Percentiles rank a stretch among this genome's conserved stretches.
These are phyloP conservation scores for Ulmus americana DNA, from an alignment of 331 rosid species.

Conservation along the genomic window DNA sequence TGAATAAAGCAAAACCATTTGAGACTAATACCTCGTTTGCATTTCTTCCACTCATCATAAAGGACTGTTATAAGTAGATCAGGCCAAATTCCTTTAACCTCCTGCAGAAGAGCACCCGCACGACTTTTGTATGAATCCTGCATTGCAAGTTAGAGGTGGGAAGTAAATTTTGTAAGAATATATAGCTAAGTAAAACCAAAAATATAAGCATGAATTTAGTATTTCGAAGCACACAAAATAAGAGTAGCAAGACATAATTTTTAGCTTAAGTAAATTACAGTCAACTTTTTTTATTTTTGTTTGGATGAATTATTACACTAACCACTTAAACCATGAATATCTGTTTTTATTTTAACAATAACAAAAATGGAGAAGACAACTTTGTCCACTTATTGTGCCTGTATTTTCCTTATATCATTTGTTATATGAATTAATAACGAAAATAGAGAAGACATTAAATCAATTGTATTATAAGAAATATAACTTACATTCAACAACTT, in stretches of 20 bases:
- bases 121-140: conserved; percentile 60
- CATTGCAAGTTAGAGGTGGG: neutral
- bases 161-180: neutral
- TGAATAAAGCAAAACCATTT: conserved; percentile 10
- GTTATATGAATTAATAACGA: neutral
- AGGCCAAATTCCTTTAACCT: conserved; percentile 65
- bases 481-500: conserved; percentile 56
- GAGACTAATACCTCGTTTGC: conserved; percentile 64
- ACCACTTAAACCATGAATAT: too few relatives aligned
- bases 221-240: too few relatives aligned
- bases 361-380: too few relatives aligned
- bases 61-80: conserved; percentile 62
- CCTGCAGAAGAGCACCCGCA: conserved; percentile 47
- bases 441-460: neutral
- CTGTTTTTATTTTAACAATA: too few relatives aligned
- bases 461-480: neutral
- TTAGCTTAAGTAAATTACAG: too few relatives aligned
- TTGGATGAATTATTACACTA: too few relatives aligned
- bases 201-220: neutral
- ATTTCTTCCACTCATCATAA: conserved; percentile 67
- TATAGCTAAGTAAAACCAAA: neutral
- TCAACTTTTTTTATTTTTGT: too few relatives aligned
- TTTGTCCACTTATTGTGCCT: too few relatives aligned
- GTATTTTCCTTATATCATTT: too few relatives aligned
- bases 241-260: too few relatives aligned